Percentiles rank a stretch among this genome's conserved stretches.
These are phyloP conservation scores for Phytophthora constricta DNA, from an alignment of 352 stramenopile species.

Conservation along the genomic window DNA sequence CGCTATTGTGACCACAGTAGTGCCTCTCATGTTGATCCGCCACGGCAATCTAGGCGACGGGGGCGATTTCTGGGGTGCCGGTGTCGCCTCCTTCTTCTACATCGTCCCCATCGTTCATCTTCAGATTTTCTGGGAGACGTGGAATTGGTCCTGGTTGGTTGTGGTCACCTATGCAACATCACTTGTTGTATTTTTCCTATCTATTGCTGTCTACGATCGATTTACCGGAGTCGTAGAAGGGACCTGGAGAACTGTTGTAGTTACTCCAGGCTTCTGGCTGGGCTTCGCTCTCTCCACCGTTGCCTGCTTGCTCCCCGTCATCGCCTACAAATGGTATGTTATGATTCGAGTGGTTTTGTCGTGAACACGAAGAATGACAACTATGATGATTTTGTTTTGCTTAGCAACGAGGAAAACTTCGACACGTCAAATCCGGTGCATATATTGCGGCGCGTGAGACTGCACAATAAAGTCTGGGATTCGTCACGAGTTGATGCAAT, in stretches of 20 bases:
- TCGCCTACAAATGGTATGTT: constrained; percentile 77
- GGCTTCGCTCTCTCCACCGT: constrained; percentile 52
- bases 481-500: constrained; percentile 43
- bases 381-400: constrained; percentile 1
- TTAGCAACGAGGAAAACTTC: constrained; percentile 81
- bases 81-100: constrained; percentile 93
- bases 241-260: constrained; percentile 43
- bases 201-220: constrained; percentile 63
- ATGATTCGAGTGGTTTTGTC: too few species aligned
- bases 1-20: constrained; percentile 58
- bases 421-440: constrained; percentile 73
- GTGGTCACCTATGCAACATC: constrained; percentile 53
- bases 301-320: constrained; percentile 60
- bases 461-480: constrained; percentile 80
- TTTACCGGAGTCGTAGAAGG: constrained; percentile 56
- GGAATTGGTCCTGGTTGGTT: constrained; percentile 74
- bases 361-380: too few species aligned
- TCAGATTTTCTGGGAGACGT: constrained; percentile 82
- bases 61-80: constrained; percentile 83
- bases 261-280: constrained; percentile 64
- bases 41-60: constrained; percentile 52
- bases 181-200: constrained; percentile 54
- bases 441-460: constrained; percentile 70
- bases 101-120: constrained; percentile 94
- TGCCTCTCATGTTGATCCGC: constrained; percentile 67